A percentile compares a stretch with the other conserved stretches of the same genome.
phyloP scores from a whole-genome alignment of 176 grass and related monocot genomes.

The Ananas comosus region DNA sequence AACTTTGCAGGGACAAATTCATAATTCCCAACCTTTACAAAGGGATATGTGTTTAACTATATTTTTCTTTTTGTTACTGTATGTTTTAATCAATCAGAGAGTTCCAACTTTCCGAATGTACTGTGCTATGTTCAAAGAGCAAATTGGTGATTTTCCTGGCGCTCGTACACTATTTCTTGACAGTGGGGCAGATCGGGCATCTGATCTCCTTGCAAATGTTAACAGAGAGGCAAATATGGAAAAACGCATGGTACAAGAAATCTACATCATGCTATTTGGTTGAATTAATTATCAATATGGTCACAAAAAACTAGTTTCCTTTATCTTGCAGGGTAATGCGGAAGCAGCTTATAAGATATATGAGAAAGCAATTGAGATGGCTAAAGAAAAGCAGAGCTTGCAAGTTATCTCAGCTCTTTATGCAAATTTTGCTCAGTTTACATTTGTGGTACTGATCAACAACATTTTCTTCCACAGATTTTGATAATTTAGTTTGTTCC shows the following conservation, averaged over 20 bases:
- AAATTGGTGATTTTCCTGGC: slow-evolving; percentile 61
- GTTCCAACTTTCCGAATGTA: slow-evolving; percentile 71
- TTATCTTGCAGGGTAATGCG: slow-evolving; percentile 54
- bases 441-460: slow-evolving; percentile 49
- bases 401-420: slow-evolving; percentile 59
- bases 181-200: slow-evolving; percentile 33
- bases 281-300: slow-evolving; percentile 13
- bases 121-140: slow-evolving; percentile 81
- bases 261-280: slow-evolving; percentile 4
- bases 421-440: slow-evolving; percentile 68
- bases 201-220: slow-evolving; percentile 46
- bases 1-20: too few species aligned
- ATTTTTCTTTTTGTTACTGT: background rate
- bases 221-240: slow-evolving; percentile 87
- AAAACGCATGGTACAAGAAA: slow-evolving; percentile 64
- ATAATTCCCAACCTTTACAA: background rate
- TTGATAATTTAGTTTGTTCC: too few species aligned
- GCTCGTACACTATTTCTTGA: slow-evolving; percentile 56
- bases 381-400: slow-evolving; percentile 47
- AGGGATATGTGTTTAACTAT: background rate
- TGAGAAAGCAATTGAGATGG: slow-evolving; percentile 72
- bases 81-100: slow-evolving; percentile 31
- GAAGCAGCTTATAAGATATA: slow-evolving; percentile 69
- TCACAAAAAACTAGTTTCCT: slow-evolving; percentile 21
- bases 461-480: slow-evolving; percentile 9